Conservation (phyloP, 2,329 filamentous ascomycete species). For the Colletotrichum chrysophilum region DNA sequence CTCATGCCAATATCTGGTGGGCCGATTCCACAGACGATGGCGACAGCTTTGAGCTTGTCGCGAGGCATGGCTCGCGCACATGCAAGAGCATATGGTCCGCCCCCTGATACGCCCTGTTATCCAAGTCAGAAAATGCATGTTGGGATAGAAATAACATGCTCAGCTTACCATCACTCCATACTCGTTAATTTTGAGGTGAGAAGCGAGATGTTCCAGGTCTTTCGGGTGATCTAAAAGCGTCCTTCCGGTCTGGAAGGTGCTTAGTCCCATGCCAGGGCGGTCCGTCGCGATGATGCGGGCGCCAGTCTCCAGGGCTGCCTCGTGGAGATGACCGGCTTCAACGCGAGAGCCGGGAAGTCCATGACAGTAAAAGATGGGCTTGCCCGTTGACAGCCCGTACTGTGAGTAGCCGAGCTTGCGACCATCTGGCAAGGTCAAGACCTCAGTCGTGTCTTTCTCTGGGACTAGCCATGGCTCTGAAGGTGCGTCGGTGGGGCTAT, state of each 20-base stretch:
- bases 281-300: conserved; percentile 43
- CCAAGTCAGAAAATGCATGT: neutral
- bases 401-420: conserved; percentile 45
- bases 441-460: conserved; percentile 23
- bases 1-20: conserved; percentile 25
- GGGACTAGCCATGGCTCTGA: conserved; percentile 4
- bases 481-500: neutral
- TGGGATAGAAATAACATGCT: neutral
- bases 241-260: conserved; percentile 36
- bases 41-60: conserved; percentile 18
- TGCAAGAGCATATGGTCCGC: conserved; percentile 26
- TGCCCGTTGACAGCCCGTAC: conserved; percentile 35
- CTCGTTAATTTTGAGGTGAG: conserved; percentile 2
- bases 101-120: conserved; percentile 24
- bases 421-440: conserved; percentile 41
- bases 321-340: conserved; percentile 34
- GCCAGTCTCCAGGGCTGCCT: conserved; percentile 26
- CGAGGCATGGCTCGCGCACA: conserved; percentile 18
- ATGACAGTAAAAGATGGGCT: conserved; percentile 45
- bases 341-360: conserved; percentile 46
- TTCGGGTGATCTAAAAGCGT: conserved; percentile 30
- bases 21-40: conserved; percentile 25
- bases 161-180: conserved; percentile 9
- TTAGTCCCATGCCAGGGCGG: conserved; percentile 47
- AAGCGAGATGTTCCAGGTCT: conserved; percentile 12